Evolutionary conservation across 1,284 basidiomycete genomes (phyloP).

Genomic region (Boletus smithii): DNA sequence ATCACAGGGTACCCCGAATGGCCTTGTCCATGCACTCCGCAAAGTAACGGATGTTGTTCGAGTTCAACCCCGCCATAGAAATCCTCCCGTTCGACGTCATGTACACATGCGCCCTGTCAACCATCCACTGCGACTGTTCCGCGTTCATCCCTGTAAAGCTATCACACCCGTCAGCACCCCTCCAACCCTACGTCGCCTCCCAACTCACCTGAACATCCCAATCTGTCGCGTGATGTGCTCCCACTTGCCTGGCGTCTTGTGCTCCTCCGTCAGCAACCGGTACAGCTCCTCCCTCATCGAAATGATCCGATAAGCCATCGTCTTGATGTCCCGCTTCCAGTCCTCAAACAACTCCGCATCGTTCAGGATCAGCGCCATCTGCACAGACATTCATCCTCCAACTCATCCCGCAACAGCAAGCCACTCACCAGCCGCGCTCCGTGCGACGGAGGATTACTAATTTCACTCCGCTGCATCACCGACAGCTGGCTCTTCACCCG

Average conservation of each 20-base stretch:
- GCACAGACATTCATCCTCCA: conserved; percentile 4
- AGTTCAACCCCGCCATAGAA: conserved; percentile 56
- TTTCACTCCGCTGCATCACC: conserved; percentile 86
- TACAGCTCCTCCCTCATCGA: conserved; percentile 83
- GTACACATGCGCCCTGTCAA: conserved; percentile 83
- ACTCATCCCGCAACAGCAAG: background rate
- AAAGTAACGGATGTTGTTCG: conserved; percentile 73
- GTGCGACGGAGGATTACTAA: conserved; percentile 89
- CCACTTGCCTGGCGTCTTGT: conserved; percentile 92
- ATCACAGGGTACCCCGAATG: conserved; percentile 53
- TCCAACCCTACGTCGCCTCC: background rate
- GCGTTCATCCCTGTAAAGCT: conserved; percentile 78
- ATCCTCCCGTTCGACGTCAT: conserved; percentile 85
- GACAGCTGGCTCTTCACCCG: conserved; percentile 82
- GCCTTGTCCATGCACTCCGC: conserved; percentile 72
- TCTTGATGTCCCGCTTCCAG: conserved; percentile 88
- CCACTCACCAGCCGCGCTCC: conserved; percentile 80
- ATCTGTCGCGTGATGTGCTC: conserved; percentile 88
- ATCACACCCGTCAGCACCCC: conserved; percentile 19
- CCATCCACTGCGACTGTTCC: conserved; percentile 69
- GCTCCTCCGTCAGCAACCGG: conserved; percentile 74
- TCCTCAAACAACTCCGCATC: conserved; percentile 69
- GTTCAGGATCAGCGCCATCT: conserved; percentile 81
- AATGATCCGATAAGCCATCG: conserved; percentile 92
- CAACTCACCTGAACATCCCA: conserved; percentile 83